Conservation (phyloP, 495 filamentous ascomycete genomes). For the Lasiosphaeris hirsuta region DNA sequence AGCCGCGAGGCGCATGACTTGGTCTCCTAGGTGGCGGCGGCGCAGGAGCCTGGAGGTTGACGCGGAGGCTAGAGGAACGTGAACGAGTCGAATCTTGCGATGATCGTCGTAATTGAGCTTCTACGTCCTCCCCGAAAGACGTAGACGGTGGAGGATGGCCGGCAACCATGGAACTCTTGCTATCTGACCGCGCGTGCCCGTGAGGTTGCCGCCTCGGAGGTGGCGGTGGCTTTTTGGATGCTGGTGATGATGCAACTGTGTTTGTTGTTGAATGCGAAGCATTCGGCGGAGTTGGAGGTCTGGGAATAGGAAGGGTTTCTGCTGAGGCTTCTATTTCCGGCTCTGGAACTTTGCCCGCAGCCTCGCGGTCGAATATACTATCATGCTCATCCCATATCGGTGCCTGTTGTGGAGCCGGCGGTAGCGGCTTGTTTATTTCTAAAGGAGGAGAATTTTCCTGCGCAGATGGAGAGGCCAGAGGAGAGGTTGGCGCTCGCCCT, state of each 20-base stretch:
- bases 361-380: constrained; percentile 43
- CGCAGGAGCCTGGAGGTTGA: constrained; percentile 34
- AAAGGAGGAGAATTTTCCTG: constrained; percentile 26
- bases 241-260: constrained; percentile 9
- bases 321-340: constrained; percentile 27
- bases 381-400: constrained; percentile 37
- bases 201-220: constrained; percentile 48
- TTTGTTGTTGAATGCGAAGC: constrained; percentile 27
- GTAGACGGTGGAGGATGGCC: constrained; percentile 17
- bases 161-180: constrained; percentile 25
- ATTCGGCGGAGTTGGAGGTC: constrained; percentile 31
- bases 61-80: constrained; percentile 38
- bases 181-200: constrained; percentile 40
- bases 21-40: constrained; percentile 46
- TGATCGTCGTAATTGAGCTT: constrained; percentile 36
- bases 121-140: constrained; percentile 24
- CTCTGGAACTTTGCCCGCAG: constrained; percentile 44
- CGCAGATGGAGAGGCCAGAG: constrained; percentile 7
- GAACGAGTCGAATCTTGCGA: constrained; percentile 44
- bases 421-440: constrained; percentile 51
- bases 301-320: constrained; percentile 25
- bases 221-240: constrained; percentile 41
- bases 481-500: not conserved
- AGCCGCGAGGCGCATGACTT: constrained; percentile 27
- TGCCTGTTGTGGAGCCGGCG: constrained; percentile 40